Conservation (phyloP, 257 asterid species). For the Petrea volubilis region DNA sequence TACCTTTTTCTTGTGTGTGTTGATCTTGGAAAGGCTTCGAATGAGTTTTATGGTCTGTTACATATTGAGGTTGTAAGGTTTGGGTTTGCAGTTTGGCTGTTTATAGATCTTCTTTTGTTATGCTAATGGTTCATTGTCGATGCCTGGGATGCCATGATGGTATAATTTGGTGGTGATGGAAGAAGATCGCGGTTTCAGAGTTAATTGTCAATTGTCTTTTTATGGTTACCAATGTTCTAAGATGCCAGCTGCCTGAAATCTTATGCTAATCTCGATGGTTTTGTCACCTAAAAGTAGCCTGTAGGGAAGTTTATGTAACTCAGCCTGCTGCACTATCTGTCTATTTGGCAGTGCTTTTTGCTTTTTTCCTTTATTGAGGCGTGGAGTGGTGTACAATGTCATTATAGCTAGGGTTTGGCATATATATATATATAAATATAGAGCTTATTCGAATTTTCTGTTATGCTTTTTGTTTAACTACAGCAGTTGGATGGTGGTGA, state of each 20-base stretch:
- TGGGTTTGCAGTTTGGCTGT: conserved; percentile 7
- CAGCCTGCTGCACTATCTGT: conserved; percentile 1
- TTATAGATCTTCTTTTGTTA: conserved; percentile 3
- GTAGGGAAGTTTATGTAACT: neutral
- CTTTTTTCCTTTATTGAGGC: neutral
- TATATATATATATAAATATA: too few species aligned
- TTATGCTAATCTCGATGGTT: neutral
- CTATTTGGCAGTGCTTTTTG: neutral
- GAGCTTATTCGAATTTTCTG: conserved; percentile 14
- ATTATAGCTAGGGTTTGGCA: conserved; percentile 13
- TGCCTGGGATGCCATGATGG: conserved; percentile 10
- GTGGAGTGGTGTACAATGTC: neutral
- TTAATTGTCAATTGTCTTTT: neutral
- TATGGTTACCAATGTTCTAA: neutral
- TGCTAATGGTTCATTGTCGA: conserved; percentile 10
- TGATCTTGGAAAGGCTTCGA: neutral
- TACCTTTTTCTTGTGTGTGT: neutral
- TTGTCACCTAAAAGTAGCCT: neutral
- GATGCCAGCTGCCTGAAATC: conserved; percentile 12
- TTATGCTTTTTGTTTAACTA: conserved; percentile 27
- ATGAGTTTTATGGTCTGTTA: neutral
- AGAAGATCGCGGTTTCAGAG: neutral
- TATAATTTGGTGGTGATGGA: neutral
- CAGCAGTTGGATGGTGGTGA: conserved; percentile 71
- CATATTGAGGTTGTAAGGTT: conserved; percentile 9